These are phyloP conservation scores for Bauhinia variegata DNA, from an alignment of 306 rosid species.

Conservation along the genomic window DNA sequence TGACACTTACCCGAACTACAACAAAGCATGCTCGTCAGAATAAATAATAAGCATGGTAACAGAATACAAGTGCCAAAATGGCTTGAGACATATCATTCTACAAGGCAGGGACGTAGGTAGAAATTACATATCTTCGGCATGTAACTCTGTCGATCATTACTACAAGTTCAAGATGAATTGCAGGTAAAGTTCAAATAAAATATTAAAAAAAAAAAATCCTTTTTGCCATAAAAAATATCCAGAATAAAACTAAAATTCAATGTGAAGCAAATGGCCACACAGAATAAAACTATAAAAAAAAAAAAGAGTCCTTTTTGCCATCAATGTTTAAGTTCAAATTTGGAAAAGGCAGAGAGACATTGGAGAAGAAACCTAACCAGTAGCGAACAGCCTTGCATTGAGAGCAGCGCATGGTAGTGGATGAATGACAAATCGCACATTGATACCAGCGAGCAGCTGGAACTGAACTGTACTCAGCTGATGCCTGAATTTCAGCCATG, in stretches of 20 bases:
- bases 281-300: no score
- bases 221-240: background rate
- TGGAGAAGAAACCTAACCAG: conserved; percentile 45
- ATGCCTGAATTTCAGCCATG: conserved; percentile 43
- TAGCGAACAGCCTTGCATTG: conserved; percentile 68
- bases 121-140: conserved; percentile 21
- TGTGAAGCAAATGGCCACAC: no score
- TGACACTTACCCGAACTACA: conserved; percentile 89
- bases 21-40: conserved; percentile 41
- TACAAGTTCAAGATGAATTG: background rate
- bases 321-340: background rate
- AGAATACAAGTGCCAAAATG: conserved; percentile 17
- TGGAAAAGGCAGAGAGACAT: background rate
- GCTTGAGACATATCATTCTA: conserved; percentile 14
- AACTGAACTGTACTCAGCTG: conserved; percentile 9
- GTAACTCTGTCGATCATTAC: conserved; percentile 17
- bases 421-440: conserved; percentile 55
- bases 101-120: background rate
- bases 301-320: no score
- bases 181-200: conserved; percentile 18
- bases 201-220: background rate
- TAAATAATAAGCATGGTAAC: conserved; percentile 19
- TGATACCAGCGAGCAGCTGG: conserved; percentile 32
- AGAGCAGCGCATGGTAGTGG: conserved; percentile 65
- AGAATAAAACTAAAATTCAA: background rate